Conservation (phyloP, 805 yeast species). For the Candida tibetensis region DNA sequence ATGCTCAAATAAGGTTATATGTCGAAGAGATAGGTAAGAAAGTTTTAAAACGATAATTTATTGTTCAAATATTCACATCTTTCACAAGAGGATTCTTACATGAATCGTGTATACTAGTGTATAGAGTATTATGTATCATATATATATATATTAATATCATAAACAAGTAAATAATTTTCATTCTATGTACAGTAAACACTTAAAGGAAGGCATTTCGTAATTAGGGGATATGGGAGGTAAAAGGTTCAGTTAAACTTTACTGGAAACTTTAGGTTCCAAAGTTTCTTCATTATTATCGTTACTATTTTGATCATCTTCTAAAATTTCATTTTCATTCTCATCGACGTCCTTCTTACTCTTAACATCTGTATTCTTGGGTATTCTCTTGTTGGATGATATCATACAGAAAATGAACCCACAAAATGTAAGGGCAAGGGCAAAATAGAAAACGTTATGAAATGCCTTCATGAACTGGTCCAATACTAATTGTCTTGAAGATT, state of each 20-base stretch:
- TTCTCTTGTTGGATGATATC: constrained; percentile 39
- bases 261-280: no score
- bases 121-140: constrained; percentile 7
- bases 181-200: no score
- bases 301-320: no score
- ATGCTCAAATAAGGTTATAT: constrained; percentile 54
- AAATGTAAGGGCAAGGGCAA: constrained; percentile 35
- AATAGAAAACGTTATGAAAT: constrained; percentile 32
- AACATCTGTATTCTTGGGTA: constrained; percentile 30
- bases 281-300: no score
- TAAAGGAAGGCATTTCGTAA: no score
- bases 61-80: background rate
- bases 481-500: constrained; percentile 18
- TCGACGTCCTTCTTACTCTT: constrained; percentile 2
- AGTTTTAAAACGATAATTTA: constrained; percentile 9
- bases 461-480: constrained; percentile 33
- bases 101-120: constrained; percentile 12
- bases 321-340: background rate
- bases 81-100: background rate
- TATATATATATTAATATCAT: background rate
- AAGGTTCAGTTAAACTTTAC: no score
- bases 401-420: constrained; percentile 29
- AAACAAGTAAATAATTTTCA: background rate
- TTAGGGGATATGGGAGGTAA: no score
- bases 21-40: constrained; percentile 48